phyloP scores from a whole-genome alignment of 805 yeast species.

The Suhomyces vadensis region DNA sequence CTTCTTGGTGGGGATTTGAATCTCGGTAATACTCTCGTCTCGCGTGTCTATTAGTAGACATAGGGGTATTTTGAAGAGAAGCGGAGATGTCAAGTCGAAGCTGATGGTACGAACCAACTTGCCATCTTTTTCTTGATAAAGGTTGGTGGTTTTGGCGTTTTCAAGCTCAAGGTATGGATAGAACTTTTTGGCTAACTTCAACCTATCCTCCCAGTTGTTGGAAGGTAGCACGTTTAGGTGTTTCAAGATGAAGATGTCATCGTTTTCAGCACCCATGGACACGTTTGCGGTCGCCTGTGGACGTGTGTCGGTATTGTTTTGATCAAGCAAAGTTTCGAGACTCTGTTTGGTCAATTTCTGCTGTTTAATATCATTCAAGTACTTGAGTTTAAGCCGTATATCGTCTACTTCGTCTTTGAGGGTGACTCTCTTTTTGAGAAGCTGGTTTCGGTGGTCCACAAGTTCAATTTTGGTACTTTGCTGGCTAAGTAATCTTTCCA shows the following conservation, averaged over 20 bases:
- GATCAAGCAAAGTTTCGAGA: slow-evolving; percentile 21
- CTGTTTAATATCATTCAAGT: slow-evolving; percentile 15
- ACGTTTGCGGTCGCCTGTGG: not conserved
- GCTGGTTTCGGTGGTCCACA: slow-evolving; percentile 16
- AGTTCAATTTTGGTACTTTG: slow-evolving; percentile 19
- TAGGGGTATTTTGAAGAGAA: slow-evolving; percentile 23
- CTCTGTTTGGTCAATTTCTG: slow-evolving; percentile 14
- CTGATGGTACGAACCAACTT: slow-evolving; percentile 16
- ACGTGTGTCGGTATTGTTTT: slow-evolving; percentile 17
- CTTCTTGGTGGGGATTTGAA: slow-evolving; percentile 1
- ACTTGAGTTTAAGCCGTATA: slow-evolving; percentile 13
- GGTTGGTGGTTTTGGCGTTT: slow-evolving; percentile 13
- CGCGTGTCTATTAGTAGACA: slow-evolving; percentile 15
- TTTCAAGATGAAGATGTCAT: slow-evolving; percentile 21
- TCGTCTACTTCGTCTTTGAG: slow-evolving; percentile 19
- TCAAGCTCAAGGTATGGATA: slow-evolving; percentile 24
- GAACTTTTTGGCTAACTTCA: slow-evolving; percentile 22
- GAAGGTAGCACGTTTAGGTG: slow-evolving; percentile 39
- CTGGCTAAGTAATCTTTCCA: slow-evolving; percentile 13
- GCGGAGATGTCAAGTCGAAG: slow-evolving; percentile 20
- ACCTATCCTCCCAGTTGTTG: slow-evolving; percentile 26
- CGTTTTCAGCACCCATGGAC: slow-evolving; percentile 9
- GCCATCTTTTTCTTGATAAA: slow-evolving; percentile 10
- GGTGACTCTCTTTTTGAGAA: slow-evolving; percentile 20
- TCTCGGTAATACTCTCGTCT: slow-evolving; percentile 11